Evolutionary conservation across 495 filamentous ascomycete species (phyloP), one percentile per base, ranked within the genome.

Genomic region (Bombardia bombarda): DNA sequence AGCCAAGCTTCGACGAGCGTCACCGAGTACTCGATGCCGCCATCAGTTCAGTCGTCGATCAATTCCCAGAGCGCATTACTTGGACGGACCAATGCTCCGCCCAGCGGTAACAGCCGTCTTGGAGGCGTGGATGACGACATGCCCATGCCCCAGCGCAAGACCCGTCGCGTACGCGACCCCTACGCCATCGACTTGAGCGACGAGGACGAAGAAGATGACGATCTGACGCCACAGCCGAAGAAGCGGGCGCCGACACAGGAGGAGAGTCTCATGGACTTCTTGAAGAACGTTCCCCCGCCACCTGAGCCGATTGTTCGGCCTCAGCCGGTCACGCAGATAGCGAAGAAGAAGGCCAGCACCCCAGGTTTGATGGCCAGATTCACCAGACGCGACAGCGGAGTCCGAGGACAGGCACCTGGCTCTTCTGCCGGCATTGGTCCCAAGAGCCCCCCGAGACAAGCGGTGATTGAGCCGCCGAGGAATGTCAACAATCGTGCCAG

Each of bases 111-210:
- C 33, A 34, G 38, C 18, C 13, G 18, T 19, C n/a, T 1, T 9
- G 18, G 14, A 34, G 17, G 4, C 18, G 21, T 37, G 21, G 62
- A 65, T 12, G 64, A 67, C 20, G 73, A 75, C 38, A 69, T 72
- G 50, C 62, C 63, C 49, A 70, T 73, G 56, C 74, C 75, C 4
- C 69, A 72, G 34, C 79, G 86, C 43, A 95, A 82, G 50, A 84
- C 80, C 38, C 76, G 80, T 30, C 80, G 88, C 20, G 78, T 86
- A 32, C 83, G 75, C 32, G 93, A 99, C 53, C 90, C 92, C 1
- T 97, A 96, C 51, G 84, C 89, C 25, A 85, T 97, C 44, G 90
- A 95, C 49, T 73, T 82, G 31, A 86, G 84, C 47, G 86, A 90
- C 49, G 84, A 90, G 24, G 85, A 90, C 16, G 78, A 87, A 2